phyloP scores from a whole-genome alignment of 345 rosid genomes.

The Salix purpurea region DNA sequence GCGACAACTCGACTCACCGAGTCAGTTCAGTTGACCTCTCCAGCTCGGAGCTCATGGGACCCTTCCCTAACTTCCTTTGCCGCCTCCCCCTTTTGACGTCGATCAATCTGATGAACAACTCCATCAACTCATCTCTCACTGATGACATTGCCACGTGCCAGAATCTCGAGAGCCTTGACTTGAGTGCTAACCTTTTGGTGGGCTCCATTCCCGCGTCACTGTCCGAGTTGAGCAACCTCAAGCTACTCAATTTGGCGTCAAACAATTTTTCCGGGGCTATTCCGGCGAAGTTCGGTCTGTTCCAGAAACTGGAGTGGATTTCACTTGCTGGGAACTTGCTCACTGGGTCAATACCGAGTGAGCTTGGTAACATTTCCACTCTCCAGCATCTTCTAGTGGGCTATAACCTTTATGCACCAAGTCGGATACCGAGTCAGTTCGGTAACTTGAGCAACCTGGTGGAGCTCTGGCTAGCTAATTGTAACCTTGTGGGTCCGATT shows the following conservation, averaged over 20 bases:
- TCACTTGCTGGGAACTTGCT: slow-evolving; percentile 16
- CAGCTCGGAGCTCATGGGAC: slow-evolving; percentile 47
- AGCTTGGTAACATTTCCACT: slow-evolving; percentile 57
- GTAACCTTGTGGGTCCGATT: slow-evolving; percentile 51
- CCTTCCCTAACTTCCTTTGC: slow-evolving; percentile 74
- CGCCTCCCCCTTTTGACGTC: slow-evolving; percentile 50
- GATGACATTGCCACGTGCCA: slow-evolving; percentile 44
- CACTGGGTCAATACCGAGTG: slow-evolving; percentile 45
- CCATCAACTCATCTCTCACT: slow-evolving; percentile 61
- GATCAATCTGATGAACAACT: slow-evolving; percentile 46
- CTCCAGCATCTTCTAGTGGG: slow-evolving; percentile 49
- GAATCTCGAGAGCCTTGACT: slow-evolving; percentile 37
- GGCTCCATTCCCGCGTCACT: slow-evolving; percentile 60
- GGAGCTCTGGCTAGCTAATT: slow-evolving; percentile 52
- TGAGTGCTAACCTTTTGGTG: slow-evolving; percentile 42
- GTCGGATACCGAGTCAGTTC: slow-evolving; percentile 45
- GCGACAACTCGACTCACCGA: slow-evolving; percentile 36
- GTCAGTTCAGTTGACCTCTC: slow-evolving; percentile 61
- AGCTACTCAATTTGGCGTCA: slow-evolving; percentile 27
- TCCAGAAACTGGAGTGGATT: neutral
- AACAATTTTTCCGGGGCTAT: slow-evolving; percentile 66
- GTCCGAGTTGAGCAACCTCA: slow-evolving; percentile 44
- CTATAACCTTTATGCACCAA: slow-evolving; percentile 55
- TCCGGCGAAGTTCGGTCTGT: slow-evolving; percentile 23
- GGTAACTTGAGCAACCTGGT: slow-evolving; percentile 53